A percentile compares a stretch with the other conserved stretches of the same genome.
phyloP scores from a whole-genome alignment of 192 early-diverging fungal genomes.

The Coemansia sp. region DNA sequence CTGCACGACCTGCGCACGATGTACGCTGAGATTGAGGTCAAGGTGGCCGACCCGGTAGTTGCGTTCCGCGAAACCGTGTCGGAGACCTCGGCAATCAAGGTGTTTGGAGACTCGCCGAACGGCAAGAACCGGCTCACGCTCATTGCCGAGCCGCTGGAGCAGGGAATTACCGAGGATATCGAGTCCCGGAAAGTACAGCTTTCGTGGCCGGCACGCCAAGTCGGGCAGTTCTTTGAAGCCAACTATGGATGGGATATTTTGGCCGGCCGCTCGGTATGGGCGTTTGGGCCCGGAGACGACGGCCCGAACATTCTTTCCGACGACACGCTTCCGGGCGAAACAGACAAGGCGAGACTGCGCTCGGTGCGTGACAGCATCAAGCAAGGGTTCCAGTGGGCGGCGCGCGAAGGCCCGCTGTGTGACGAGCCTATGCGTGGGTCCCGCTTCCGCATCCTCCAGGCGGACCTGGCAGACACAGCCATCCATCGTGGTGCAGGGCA shows the following conservation, averaged over 20 bases:
- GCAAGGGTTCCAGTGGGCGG: slow-evolving; percentile 98
- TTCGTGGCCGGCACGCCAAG: slow-evolving; percentile 64
- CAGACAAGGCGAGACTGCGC: slow-evolving; percentile 72
- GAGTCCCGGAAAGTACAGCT: slow-evolving; percentile 68
- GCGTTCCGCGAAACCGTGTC: slow-evolving; percentile 93
- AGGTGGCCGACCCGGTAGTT: slow-evolving; percentile 97
- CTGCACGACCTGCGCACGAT: slow-evolving; percentile 90
- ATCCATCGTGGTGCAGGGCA: slow-evolving; percentile 94
- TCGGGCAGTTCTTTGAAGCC: slow-evolving; percentile 75
- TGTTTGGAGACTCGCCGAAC: slow-evolving; percentile 98
- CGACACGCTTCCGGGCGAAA: slow-evolving; percentile 90
- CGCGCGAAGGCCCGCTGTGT: slow-evolving; percentile 90
- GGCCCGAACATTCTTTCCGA: slow-evolving; percentile 93
- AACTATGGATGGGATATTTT: slow-evolving; percentile 93
- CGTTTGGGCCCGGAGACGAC: slow-evolving; percentile 87
- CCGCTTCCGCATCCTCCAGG: slow-evolving; percentile 89
- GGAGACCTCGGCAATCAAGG: slow-evolving; percentile 89
- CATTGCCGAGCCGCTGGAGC: slow-evolving; percentile 91
- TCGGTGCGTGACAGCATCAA: slow-evolving; percentile 78
- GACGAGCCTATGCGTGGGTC: slow-evolving; percentile 97
- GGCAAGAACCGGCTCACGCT: slow-evolving; percentile 97
- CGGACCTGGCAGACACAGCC: slow-evolving; percentile 74
- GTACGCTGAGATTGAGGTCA: slow-evolving; percentile 95
- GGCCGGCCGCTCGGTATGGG: slow-evolving; percentile 92
- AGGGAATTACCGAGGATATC: slow-evolving; percentile 88